These are phyloP conservation scores for Zygotorulaspora mrakii DNA, from an alignment of 1,139 yeast genomes.

Conservation along the genomic window DNA sequence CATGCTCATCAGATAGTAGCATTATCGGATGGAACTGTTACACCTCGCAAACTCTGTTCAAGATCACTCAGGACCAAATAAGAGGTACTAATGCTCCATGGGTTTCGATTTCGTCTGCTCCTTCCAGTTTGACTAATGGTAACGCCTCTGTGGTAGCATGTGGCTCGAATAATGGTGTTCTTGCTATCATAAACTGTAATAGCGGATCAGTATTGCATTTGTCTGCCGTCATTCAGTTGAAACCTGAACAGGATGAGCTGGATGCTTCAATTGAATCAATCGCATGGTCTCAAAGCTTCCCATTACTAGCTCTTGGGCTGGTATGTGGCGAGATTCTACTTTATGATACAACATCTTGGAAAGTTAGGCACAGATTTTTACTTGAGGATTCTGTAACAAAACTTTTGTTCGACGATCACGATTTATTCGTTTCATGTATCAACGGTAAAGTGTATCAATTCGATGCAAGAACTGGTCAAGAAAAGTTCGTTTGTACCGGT, in stretches of 20 bases:
- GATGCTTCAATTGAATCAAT: conserved; percentile 85
- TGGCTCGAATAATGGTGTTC: conserved; percentile 84
- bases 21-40: conserved; percentile 88
- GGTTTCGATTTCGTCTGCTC: conserved; percentile 61
- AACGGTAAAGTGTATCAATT: conserved; percentile 82
- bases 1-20: conserved; percentile 85
- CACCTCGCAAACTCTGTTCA: conserved; percentile 62
- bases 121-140: conserved; percentile 47
- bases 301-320: conserved; percentile 77
- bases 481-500: conserved; percentile 75
- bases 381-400: conserved; percentile 82
- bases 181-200: conserved; percentile 69
- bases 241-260: conserved; percentile 59
- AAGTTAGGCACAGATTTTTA: conserved; percentile 65
- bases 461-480: conserved; percentile 88
- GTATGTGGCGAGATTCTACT: conserved; percentile 82
- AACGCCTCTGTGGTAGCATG: conserved; percentile 43
- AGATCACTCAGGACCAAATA: conserved; percentile 60
- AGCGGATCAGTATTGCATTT: conserved; percentile 60
- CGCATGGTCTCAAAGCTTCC: conserved; percentile 67
- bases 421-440: conserved; percentile 70
- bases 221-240: conserved; percentile 57
- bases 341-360: conserved; percentile 84
- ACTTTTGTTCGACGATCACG: conserved; percentile 56
- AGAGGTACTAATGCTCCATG: conserved; percentile 79